A percentile compares a stretch with the other conserved stretches of the same genome.
phyloP scores from a whole-genome alignment of 1,284 basidiomycete species.

The Boletellus dicymbophilus region DNA sequence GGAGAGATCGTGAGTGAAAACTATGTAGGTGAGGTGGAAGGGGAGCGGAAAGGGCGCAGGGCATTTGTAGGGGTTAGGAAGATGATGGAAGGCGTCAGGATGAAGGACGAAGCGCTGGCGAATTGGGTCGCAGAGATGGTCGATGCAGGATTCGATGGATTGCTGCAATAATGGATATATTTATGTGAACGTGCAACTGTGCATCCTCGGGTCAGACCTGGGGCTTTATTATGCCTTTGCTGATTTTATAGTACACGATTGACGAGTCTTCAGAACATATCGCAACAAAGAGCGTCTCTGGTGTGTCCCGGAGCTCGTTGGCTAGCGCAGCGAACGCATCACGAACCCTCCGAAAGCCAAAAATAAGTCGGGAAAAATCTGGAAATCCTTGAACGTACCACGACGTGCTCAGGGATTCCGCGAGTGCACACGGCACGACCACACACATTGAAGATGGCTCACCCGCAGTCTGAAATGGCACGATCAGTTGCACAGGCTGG shows the following conservation, averaged over 20 bases:
- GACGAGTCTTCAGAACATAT: conserved; percentile 77
- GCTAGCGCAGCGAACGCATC: conserved; percentile 54
- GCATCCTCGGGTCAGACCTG: conserved; percentile 43
- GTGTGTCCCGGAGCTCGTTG: conserved; percentile 13
- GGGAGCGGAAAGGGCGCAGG: conserved; percentile 63
- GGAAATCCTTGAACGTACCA: conserved; percentile 34
- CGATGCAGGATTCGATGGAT: conserved; percentile 47
- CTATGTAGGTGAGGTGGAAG: conserved; percentile 54
- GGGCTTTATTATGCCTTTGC: conserved; percentile 74
- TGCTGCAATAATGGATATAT: conserved; percentile 20
- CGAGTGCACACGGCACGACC: conserved; percentile 68
- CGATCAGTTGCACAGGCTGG: not conserved
- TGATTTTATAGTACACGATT: conserved; percentile 81
- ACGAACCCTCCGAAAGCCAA: conserved; percentile 46
- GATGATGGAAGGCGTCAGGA: conserved; percentile 63
- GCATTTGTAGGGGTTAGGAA: conserved; percentile 66
- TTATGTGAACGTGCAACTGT: too few species aligned
- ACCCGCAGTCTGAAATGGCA: conserved; percentile 15
- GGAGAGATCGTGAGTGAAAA: conserved; percentile 41
- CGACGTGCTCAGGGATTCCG: conserved; percentile 61
- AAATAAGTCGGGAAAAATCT: too few species aligned
- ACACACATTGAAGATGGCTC: conserved; percentile 35
- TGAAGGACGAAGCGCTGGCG: conserved; percentile 71
- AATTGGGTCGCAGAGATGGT: conserved; percentile 81
- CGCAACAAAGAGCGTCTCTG: conserved; percentile 63